Evolutionary conservation across 805 yeast species (phyloP).

Genomic region (Candida wancherniae): DNA sequence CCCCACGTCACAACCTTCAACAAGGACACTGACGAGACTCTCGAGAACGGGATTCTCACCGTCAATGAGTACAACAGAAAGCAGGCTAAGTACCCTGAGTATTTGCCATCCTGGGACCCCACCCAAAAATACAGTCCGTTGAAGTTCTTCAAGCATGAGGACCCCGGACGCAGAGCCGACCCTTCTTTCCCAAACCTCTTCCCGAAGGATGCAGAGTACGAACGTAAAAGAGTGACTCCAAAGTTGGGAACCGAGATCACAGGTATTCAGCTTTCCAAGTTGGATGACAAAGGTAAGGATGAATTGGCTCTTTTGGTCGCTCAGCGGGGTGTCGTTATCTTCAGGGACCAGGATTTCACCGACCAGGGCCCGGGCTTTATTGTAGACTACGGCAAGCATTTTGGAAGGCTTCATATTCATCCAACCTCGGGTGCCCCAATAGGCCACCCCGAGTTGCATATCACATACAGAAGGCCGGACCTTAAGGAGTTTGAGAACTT

Average conservation of each 20-base stretch:
- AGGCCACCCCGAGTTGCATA: slow-evolving; percentile 29
- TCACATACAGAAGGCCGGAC: slow-evolving; percentile 29
- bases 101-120: slow-evolving; percentile 28
- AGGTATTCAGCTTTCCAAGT: slow-evolving; percentile 27
- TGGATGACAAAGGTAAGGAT: slow-evolving; percentile 24
- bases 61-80: slow-evolving; percentile 25
- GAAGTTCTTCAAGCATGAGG: slow-evolving; percentile 23
- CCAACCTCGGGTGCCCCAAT: slow-evolving; percentile 40
- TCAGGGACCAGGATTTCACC: slow-evolving; percentile 29
- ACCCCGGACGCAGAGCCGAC: slow-evolving; percentile 25
- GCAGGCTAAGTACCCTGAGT: slow-evolving; percentile 22
- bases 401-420: slow-evolving; percentile 40
- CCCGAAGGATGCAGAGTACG: slow-evolving; percentile 11
- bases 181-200: slow-evolving; percentile 18
- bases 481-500: slow-evolving; percentile 24
- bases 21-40: slow-evolving; percentile 22
- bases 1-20: too few species aligned
- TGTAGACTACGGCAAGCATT: slow-evolving; percentile 28
- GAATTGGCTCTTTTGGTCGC: slow-evolving; percentile 31
- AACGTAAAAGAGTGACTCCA: slow-evolving; percentile 23
- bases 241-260: slow-evolving; percentile 28
- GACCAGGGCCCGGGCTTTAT: slow-evolving; percentile 22
- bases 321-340: slow-evolving; percentile 31
- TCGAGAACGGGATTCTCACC: slow-evolving; percentile 24
- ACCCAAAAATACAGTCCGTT: slow-evolving; percentile 28